Conservation (phyloP, 202 grass and related monocot genomes). For the Carex arenaria region DNA sequence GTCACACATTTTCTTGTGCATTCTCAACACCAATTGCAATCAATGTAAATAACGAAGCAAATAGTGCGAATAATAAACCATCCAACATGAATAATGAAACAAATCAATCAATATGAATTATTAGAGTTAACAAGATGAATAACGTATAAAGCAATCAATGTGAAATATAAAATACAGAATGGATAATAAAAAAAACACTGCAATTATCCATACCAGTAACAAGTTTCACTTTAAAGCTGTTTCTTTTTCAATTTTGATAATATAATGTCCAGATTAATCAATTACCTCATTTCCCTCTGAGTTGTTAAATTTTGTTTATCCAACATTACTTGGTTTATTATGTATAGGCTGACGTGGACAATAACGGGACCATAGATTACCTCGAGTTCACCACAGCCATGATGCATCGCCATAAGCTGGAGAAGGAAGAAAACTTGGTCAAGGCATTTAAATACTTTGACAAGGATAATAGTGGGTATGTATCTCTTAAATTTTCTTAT, state of each 20-base stretch:
- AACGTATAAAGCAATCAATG: too few relatives aligned
- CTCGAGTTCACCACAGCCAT: slow-evolving; percentile 67
- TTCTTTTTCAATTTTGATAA: background rate
- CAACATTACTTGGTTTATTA: background rate
- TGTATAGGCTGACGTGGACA: slow-evolving; percentile 76
- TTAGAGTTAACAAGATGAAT: too few relatives aligned
- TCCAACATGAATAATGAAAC: too few relatives aligned
- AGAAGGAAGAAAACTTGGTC: slow-evolving; percentile 62
- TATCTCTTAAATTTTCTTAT: background rate
- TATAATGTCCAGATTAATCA: background rate
- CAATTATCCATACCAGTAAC: too few relatives aligned
- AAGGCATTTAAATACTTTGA: slow-evolving; percentile 86
- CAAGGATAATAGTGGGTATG: slow-evolving; percentile 79
- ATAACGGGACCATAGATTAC: slow-evolving; percentile 80
- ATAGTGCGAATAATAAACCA: too few relatives aligned
- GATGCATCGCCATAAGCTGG: slow-evolving; percentile 76
- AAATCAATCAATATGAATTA: too few relatives aligned
- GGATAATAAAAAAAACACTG: too few relatives aligned
- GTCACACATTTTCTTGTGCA: too few relatives aligned
- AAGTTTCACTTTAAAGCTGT: too few relatives aligned
- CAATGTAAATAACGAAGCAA: too few relatives aligned
- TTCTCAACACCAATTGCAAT: too few relatives aligned
- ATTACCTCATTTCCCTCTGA: background rate
- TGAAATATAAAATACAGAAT: too few relatives aligned
- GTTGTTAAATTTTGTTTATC: background rate